Conservation (phyloP, 2,329 filamentous ascomycete genomes). For the Fusarium fracticaudum region DNA sequence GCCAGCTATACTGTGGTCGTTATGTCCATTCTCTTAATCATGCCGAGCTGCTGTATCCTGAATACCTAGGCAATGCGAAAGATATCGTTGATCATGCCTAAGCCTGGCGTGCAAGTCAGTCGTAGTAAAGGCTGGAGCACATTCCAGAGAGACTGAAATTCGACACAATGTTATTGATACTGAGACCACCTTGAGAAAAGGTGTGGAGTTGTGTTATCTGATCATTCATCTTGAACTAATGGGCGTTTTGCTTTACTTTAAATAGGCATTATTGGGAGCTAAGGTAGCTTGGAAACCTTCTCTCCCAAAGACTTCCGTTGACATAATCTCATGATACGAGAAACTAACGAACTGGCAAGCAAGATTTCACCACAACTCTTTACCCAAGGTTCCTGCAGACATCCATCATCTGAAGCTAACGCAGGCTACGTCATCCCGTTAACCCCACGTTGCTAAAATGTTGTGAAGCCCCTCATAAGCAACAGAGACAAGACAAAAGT, state of each 20-base stretch:
- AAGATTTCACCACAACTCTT: background rate
- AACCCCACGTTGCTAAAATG: background rate
- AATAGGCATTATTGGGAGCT: background rate
- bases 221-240: background rate
- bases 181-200: background rate
- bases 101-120: background rate
- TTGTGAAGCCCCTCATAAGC: background rate
- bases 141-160: background rate
- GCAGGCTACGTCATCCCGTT: slow-evolving; percentile 29
- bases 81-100: background rate
- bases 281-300: background rate
- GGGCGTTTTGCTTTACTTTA: background rate
- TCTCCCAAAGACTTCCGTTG: background rate
- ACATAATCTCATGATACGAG: background rate
- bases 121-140: background rate
- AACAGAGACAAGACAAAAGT: background rate
- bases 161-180: background rate
- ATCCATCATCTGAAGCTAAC: background rate
- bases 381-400: background rate
- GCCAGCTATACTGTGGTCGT: background rate
- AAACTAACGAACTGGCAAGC: background rate
- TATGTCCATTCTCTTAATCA: background rate
- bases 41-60: no score
- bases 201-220: background rate
- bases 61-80: background rate